phyloP scores from a whole-genome alignment of 1,139 yeast species.

The Debaryomyces singareniensis region DNA sequence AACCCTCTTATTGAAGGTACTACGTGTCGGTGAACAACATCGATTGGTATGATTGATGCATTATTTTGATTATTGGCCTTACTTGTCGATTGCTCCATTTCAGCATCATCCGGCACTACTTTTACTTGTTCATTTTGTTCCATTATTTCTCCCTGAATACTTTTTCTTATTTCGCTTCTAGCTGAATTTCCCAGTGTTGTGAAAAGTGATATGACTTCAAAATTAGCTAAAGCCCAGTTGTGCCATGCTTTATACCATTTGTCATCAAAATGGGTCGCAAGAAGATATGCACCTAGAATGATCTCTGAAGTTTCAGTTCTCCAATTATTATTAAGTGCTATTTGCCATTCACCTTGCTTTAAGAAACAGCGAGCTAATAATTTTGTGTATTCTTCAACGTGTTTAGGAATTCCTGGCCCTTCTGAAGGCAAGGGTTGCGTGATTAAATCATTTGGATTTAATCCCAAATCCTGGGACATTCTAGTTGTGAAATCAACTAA shows the following conservation, averaged over 20 bases:
- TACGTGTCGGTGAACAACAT: constrained; percentile 75
- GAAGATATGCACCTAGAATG: constrained; percentile 81
- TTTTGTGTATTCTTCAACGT: constrained; percentile 79
- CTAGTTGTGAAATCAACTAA: constrained; percentile 85
- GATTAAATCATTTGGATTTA: constrained; percentile 73
- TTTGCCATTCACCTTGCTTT: constrained; percentile 98
- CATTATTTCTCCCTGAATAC: constrained; percentile 17
- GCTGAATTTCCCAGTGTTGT: constrained; percentile 32
- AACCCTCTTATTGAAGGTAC: constrained; percentile 94
- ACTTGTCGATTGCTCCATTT: constrained; percentile 2
- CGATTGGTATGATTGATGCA: constrained; percentile 38
- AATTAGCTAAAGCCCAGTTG: constrained; percentile 97
- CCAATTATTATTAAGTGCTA: constrained; percentile 74
- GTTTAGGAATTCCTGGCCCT: constrained; percentile 67
- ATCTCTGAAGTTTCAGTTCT: constrained; percentile 71
- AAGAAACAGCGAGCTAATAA: constrained; percentile 88
- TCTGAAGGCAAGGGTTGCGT: constrained; percentile 82
- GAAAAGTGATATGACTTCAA: constrained; percentile 78
- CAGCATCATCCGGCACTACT: constrained; percentile 8
- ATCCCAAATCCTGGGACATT: constrained; percentile 81
- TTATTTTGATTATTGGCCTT: constrained; percentile 3
- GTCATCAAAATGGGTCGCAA: constrained; percentile 91
- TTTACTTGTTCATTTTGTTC: constrained; percentile 17
- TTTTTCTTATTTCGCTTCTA: constrained; percentile 11
- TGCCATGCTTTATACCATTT: constrained; percentile 99